Evolutionary conservation across 2,329 filamentous ascomycete genomes (phyloP).

Genomic region (Nemania sp.): DNA sequence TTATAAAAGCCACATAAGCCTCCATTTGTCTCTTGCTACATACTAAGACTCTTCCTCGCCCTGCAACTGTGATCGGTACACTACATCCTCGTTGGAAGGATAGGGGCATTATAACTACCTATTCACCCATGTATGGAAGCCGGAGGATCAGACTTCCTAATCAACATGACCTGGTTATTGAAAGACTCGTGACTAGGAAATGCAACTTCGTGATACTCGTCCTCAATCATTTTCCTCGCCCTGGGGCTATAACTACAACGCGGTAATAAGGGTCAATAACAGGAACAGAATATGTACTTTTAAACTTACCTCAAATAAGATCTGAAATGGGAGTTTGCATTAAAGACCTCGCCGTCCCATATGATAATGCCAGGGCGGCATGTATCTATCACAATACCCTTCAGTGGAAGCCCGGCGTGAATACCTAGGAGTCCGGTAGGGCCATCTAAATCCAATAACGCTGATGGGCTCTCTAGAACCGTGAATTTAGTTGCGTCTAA

Average conservation of each 20-base stretch:
- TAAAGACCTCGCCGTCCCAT: conserved; percentile 4
- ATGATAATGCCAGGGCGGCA: conserved; percentile 30
- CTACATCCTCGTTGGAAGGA: too few relatives aligned
- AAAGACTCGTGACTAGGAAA: conserved; percentile 22
- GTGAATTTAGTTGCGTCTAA: conserved; percentile 25
- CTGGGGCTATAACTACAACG: conserved; percentile 11
- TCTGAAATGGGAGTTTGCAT: background rate
- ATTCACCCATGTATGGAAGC: too few relatives aligned
- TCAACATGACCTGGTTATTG: conserved; percentile 16
- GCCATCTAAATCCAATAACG: conserved; percentile 27
- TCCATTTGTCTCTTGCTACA: too few relatives aligned
- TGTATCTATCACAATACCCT: conserved; percentile 30
- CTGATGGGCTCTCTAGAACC: conserved; percentile 30
- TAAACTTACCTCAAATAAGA: conserved; percentile 13
- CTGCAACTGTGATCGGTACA: too few relatives aligned
- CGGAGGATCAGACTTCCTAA: conserved; percentile 17
- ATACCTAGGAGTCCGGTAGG: conserved; percentile 30
- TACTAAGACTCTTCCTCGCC: too few relatives aligned
- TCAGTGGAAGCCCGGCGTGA: conserved; percentile 22
- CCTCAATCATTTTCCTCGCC: conserved; percentile 21
- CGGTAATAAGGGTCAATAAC: conserved; percentile 14
- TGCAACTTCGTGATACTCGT: conserved; percentile 17
- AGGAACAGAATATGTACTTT: conserved; percentile 8
- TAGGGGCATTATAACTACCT: too few relatives aligned
- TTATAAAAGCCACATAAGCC: too few relatives aligned